phyloP scores from a whole-genome alignment of 2,329 filamentous ascomycete species.

The Xenosphaeropsis pyriputrescens region DNA sequence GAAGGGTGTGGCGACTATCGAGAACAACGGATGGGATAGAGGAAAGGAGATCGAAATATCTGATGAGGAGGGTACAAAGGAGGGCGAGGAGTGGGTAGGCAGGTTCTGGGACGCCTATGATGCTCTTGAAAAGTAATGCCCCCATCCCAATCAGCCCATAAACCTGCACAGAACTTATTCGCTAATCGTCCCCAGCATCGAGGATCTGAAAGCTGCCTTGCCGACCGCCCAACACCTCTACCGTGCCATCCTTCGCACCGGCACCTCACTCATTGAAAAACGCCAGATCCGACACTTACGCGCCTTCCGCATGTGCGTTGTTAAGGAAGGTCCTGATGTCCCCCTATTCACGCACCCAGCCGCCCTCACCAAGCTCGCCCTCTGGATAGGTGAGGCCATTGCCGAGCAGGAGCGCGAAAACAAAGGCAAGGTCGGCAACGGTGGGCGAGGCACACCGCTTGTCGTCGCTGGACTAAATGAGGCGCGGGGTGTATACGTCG shows the following conservation, averaged over 20 bases:
- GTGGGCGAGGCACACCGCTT: conserved; percentile 65
- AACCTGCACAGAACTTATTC: conserved; percentile 19
- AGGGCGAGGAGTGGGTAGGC: conserved; percentile 48
- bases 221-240: conserved; percentile 80
- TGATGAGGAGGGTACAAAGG: conserved; percentile 27
- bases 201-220: conserved; percentile 61
- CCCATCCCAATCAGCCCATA: not conserved
- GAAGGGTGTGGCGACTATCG: conserved; percentile 12
- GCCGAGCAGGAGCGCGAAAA: conserved; percentile 73
- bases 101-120: conserved; percentile 63
- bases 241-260: conserved; percentile 83
- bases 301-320: conserved; percentile 87
- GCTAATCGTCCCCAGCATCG: conserved; percentile 41
- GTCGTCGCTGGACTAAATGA: conserved; percentile 88
- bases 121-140: conserved; percentile 49
- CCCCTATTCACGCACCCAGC: conserved; percentile 86
- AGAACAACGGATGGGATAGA: conserved; percentile 15
- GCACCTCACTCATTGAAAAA: conserved; percentile 82
- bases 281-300: conserved; percentile 84
- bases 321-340: conserved; percentile 89
- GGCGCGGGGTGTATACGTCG: conserved; percentile 71
- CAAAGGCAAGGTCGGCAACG: conserved; percentile 52
- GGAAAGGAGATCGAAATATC: conserved; percentile 25
- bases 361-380: conserved; percentile 79
- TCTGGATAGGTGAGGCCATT: conserved; percentile 90